A percentile compares a stretch with the other conserved stretches of the same genome.
These are phyloP conservation scores for Exophiala bonariae DNA, from an alignment of 2,329 filamentous ascomycete genomes.

Conservation along the genomic window DNA sequence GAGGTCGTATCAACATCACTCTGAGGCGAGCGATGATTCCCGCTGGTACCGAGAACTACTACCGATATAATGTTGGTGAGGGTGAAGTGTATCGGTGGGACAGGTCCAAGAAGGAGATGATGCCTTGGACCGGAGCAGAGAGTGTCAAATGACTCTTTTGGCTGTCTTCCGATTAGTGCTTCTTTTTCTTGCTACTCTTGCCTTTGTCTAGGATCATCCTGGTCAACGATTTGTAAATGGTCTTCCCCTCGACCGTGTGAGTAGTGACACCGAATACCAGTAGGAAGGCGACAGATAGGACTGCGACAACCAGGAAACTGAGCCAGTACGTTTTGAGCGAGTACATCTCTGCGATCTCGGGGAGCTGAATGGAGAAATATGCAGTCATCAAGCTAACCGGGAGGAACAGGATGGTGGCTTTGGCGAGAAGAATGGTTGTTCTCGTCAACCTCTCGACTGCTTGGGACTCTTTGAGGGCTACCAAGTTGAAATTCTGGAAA, in stretches of 20 bases:
- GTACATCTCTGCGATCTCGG: slow-evolving; percentile 58
- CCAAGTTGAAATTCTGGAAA: slow-evolving; percentile 72
- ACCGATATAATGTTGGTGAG: slow-evolving; percentile 76
- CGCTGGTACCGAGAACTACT: slow-evolving; percentile 78
- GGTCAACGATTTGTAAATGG: slow-evolving; percentile 41
- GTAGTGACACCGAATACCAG: slow-evolving; percentile 59
- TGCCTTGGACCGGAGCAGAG: slow-evolving; percentile 31
- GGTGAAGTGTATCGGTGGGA: slow-evolving; percentile 72
- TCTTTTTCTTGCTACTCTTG: slow-evolving; percentile 17
- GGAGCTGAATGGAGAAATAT: slow-evolving; percentile 70
- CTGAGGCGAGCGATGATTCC: slow-evolving; percentile 70
- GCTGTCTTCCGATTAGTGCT: slow-evolving; percentile 7
- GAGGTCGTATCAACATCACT: slow-evolving; percentile 74
- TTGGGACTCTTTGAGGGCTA: slow-evolving; percentile 71
- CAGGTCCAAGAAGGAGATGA: slow-evolving; percentile 53
- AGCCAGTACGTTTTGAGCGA: slow-evolving; percentile 66
- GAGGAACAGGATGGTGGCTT: slow-evolving; percentile 73
- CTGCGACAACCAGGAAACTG: slow-evolving; percentile 64
- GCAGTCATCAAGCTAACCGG: slow-evolving; percentile 73
- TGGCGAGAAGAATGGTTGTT: slow-evolving; percentile 70
- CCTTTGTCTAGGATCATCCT: slow-evolving; percentile 16
- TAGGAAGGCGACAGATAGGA: slow-evolving; percentile 59
- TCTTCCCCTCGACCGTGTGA: slow-evolving; percentile 57
- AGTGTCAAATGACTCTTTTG: background rate
- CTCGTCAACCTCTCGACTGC: slow-evolving; percentile 70